Conservation (phyloP, 176 grass and related monocot species). For the Canna indica region DNA sequence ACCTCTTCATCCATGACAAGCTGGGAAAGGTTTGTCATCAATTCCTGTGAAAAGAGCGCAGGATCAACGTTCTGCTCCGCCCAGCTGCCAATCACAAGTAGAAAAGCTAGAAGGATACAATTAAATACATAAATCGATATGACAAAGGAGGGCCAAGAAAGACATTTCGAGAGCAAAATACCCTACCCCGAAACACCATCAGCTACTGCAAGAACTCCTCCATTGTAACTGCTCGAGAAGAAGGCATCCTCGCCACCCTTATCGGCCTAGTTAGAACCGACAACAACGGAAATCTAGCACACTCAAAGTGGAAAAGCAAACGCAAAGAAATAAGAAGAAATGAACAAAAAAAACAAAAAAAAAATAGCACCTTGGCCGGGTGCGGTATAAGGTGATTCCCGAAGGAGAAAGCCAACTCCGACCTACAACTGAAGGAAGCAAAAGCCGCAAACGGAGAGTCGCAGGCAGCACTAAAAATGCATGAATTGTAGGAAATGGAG, state of each 20-base stretch:
- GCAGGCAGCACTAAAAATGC: not conserved
- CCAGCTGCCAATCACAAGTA: conserved; percentile 86
- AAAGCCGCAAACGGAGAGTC: not conserved
- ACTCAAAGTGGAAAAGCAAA: not conserved
- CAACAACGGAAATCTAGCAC: not conserved
- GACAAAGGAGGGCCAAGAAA: conserved; percentile 1
- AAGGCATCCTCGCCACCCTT: conserved; percentile 86
- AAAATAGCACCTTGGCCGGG: conserved; percentile 9
- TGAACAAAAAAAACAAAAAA: not conserved
- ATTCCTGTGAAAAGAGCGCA: conserved; percentile 76
- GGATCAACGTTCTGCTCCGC: conserved; percentile 82
- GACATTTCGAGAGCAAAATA: conserved; percentile 3
- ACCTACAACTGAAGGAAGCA: not conserved
- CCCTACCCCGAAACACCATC: conserved; percentile 87
- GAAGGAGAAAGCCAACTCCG: conserved; percentile 16
- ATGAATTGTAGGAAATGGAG: not conserved
- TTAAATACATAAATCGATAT: conserved; percentile 19
- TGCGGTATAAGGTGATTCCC: conserved; percentile 18
- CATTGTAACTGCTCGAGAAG: conserved; percentile 37
- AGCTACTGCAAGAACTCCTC: conserved; percentile 74
- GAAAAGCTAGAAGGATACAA: conserved; percentile 63
- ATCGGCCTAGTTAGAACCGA: conserved; percentile 26
- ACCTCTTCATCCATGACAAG: conserved; percentile 74
- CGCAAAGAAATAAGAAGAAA: not conserved
- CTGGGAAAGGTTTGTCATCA: conserved; percentile 63